phyloP scores from a whole-genome alignment of 139 green algal species.

The Volvox reticuliferus region DNA sequence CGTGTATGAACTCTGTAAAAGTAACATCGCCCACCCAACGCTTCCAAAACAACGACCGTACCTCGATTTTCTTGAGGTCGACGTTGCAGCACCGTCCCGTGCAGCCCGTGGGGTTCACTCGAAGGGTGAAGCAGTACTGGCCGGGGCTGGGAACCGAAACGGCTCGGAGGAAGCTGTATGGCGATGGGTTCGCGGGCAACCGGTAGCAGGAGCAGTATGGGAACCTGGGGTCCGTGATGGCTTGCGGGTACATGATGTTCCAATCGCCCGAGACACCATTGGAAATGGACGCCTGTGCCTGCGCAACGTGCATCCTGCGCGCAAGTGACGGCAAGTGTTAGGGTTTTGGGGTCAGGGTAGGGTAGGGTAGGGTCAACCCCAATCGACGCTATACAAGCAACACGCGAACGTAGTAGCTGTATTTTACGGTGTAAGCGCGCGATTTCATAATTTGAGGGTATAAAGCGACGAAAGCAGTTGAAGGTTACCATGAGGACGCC shows the following conservation, averaged over 20 bases:
- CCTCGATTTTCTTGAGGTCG: conserved; percentile 8
- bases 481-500: no score
- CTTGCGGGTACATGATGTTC: background rate
- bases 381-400: no score
- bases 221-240: background rate
- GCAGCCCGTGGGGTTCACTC: background rate
- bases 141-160: background rate
- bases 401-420: no score
- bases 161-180: background rate
- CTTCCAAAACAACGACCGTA: background rate
- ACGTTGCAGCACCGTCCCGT: background rate
- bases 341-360: no score
- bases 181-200: background rate
- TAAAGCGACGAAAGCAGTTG: no score
- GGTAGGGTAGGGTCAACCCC: no score
- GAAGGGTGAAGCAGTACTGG: background rate
- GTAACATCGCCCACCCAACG: background rate
- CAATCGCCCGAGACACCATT: no score
- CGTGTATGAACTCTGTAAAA: background rate
- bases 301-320: no score
- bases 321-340: no score
- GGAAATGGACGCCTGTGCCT: no score
- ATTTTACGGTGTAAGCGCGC: no score
- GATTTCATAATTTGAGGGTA: no score
- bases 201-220: background rate